These are phyloP conservation scores for Corylus americana DNA, from an alignment of 306 rosid genomes.

Conservation along the genomic window DNA sequence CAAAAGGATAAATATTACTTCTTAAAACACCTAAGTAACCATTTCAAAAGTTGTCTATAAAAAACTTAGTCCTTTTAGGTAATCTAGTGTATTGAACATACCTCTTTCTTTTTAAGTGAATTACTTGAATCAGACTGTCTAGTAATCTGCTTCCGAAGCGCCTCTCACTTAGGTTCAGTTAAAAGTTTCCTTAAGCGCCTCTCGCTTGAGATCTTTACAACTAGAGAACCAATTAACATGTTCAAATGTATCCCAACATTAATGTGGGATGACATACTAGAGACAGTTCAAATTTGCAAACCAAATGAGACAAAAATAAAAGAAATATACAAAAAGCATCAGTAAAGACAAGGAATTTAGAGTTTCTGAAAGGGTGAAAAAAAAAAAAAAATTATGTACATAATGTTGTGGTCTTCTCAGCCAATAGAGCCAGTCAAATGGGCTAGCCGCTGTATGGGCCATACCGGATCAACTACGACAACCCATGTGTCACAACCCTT, in stretches of 20 bases:
- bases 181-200: conserved; percentile 78
- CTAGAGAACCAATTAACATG: conserved; percentile 76
- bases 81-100: conserved; percentile 39
- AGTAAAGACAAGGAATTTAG: not conserved
- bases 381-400: no score
- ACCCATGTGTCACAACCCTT: no score
- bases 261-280: not conserved
- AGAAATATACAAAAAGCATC: not conserved
- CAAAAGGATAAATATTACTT: conserved; percentile 17
- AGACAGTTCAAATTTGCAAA: not conserved
- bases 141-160: conserved; percentile 79
- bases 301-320: not conserved
- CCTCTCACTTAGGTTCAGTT: conserved; percentile 67
- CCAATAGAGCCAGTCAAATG: no score
- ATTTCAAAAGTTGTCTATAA: conserved; percentile 8
- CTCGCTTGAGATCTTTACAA: conserved; percentile 82
- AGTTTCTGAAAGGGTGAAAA: not conserved
- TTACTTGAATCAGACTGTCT: conserved; percentile 84
- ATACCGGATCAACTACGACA: no score
- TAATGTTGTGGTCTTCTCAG: no score
- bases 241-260: conserved; percentile 68
- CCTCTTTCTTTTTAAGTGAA: conserved; percentile 88
- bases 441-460: no score
- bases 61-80: conserved; percentile 13
- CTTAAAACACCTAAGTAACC: not conserved